phyloP scores from a whole-genome alignment of 129 eudicot genomes.

The Flaveria trinervia region DNA sequence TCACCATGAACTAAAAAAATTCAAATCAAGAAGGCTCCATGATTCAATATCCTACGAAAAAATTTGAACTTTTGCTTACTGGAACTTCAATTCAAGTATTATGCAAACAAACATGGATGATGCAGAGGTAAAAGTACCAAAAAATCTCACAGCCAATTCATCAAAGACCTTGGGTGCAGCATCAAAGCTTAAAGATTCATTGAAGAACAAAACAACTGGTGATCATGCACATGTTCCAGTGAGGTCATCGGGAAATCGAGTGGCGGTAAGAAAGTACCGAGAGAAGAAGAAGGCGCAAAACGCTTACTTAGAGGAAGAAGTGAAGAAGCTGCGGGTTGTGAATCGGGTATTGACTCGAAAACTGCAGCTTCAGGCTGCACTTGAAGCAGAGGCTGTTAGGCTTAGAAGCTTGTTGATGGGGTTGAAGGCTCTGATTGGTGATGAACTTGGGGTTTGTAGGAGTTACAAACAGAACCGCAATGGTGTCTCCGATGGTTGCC shows the following conservation, averaged over 20 bases:
- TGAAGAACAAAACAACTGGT: slow-evolving; percentile 39
- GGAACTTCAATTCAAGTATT: slow-evolving; percentile 4
- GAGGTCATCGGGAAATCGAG: slow-evolving; percentile 55
- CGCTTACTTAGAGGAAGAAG: slow-evolving; percentile 64
- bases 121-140: slow-evolving; percentile 44
- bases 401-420: slow-evolving; percentile 49
- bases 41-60: no score
- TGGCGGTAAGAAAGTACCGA: slow-evolving; percentile 68
- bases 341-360: slow-evolving; percentile 53
- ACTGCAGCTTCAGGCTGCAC: slow-evolving; percentile 47
- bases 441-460: slow-evolving; percentile 37
- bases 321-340: slow-evolving; percentile 48
- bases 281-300: slow-evolving; percentile 74
- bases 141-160: slow-evolving; percentile 31
- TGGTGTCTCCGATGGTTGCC: slow-evolving; percentile 19
- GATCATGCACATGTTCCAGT: slow-evolving; percentile 19
- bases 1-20: no score
- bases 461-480: slow-evolving; percentile 26
- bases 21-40: no score
- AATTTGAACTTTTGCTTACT: not conserved
- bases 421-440: slow-evolving; percentile 44
- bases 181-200: slow-evolving; percentile 35
- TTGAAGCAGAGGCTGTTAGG: slow-evolving; percentile 54
- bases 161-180: slow-evolving; percentile 31
- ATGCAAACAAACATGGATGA: slow-evolving; percentile 43